A percentile compares a stretch with the other conserved stretches of the same genome.
Conservation (phyloP, 208 protist genomes). For the Crithidia mellificae region DNA sequence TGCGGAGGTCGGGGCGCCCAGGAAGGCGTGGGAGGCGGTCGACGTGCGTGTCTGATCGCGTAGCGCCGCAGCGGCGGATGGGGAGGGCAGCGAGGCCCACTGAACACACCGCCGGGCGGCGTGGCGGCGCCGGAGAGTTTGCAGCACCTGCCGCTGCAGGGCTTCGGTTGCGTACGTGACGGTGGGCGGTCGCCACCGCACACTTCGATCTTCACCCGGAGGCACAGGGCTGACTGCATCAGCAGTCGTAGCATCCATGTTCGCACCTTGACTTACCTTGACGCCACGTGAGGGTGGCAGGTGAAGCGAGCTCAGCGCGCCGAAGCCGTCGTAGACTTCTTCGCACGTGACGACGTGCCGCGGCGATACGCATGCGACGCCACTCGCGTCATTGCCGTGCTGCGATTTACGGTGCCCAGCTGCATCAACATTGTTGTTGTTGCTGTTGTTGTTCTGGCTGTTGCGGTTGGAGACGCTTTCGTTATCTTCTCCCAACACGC, state of each 20-base stretch:
- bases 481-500: neutral
- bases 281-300: neutral
- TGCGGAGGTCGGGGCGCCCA: no score
- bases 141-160: slow-evolving; percentile 20
- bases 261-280: no score
- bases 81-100: slow-evolving; percentile 44
- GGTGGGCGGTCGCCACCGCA: slow-evolving; percentile 12
- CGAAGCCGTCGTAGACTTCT: slow-evolving; percentile 14
- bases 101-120: slow-evolving; percentile 37
- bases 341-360: neutral
- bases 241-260: no score
- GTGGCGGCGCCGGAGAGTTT: slow-evolving; percentile 16
- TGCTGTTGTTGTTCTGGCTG: no score
- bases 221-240: no score
- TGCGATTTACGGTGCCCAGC: no score
- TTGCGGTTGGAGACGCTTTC: no score
- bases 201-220: no score
- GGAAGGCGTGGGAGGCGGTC: no score
- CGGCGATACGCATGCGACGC: neutral
- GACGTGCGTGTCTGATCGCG: neutral
- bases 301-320: slow-evolving; percentile 7
- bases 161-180: slow-evolving; percentile 21
- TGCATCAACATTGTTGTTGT: no score
- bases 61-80: slow-evolving; percentile 14
- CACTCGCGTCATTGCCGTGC: neutral